Evolutionary conservation across 2,329 filamentous ascomycete species (phyloP).

Genomic region (Orbilia oligospora): DNA sequence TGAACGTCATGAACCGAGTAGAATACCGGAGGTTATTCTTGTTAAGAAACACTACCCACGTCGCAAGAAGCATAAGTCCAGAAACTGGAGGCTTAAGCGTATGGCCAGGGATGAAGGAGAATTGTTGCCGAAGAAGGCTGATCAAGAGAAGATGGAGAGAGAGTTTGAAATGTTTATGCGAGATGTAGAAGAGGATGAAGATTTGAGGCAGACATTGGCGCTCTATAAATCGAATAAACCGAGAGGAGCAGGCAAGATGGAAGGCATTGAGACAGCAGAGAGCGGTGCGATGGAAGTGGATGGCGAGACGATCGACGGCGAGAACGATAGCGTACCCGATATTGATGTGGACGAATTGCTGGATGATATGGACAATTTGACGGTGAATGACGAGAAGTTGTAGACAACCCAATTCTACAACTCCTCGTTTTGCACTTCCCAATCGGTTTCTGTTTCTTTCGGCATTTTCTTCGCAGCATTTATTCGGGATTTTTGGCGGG

Average conservation of each 20-base stretch:
- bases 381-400: constrained; percentile 62
- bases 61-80: constrained; percentile 83
- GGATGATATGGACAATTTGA: constrained; percentile 63
- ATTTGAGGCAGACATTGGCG: constrained; percentile 85
- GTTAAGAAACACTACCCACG: constrained; percentile 97
- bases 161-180: constrained; percentile 98
- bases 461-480: constrained; percentile 24
- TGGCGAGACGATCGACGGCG: constrained; percentile 71
- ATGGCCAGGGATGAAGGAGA: constrained; percentile 93
- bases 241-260: constrained; percentile 68
- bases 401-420: constrained; percentile 3
- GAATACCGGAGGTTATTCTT: constrained; percentile 89
- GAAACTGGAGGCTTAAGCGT: constrained; percentile 95
- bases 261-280: constrained; percentile 68
- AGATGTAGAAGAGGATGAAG: constrained; percentile 95
- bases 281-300: constrained; percentile 72
- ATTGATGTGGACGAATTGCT: constrained; percentile 76
- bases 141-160: constrained; percentile 87
- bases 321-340: constrained; percentile 75
- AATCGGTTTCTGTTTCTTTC: constrained; percentile 4
- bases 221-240: constrained; percentile 80
- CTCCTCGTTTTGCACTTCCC: background rate
- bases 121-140: constrained; percentile 85
- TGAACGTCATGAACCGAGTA: constrained; percentile 78
- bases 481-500: constrained; percentile 26